A percentile compares a stretch with the other conserved stretches of the same genome.
Evolutionary conservation across 768 basidiomycete genomes (phyloP).

Genomic region (Auriculariales sp.): DNA sequence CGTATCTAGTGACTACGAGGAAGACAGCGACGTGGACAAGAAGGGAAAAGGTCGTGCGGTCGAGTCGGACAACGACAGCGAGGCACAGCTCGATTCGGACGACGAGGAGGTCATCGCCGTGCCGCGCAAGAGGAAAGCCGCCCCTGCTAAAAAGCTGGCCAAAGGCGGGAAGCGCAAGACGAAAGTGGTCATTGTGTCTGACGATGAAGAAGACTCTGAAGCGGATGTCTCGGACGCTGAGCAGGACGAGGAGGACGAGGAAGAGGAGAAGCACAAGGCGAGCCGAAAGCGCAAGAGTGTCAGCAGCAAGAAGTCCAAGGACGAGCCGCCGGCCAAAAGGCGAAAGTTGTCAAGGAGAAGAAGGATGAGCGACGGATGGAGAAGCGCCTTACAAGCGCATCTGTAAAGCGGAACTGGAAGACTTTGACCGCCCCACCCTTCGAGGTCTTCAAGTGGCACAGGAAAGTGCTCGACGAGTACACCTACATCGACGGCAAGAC

Average conservation of each 20-base stretch:
- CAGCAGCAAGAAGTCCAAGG: constrained; percentile 5
- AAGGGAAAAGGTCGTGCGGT: too few relatives aligned
- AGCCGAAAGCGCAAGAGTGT: constrained; percentile 28
- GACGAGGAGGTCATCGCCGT: too few relatives aligned
- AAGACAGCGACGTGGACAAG: constrained; percentile 24
- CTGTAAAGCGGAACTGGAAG: constrained; percentile 60
- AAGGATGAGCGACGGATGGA: constrained; percentile 40
- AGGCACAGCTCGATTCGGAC: too few relatives aligned
- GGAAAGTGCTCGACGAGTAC: constrained; percentile 87
- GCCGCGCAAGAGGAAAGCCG: constrained; percentile 1
- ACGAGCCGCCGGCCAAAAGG: constrained; percentile 31
- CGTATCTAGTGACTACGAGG: constrained; percentile 13
- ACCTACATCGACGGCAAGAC: constrained; percentile 78
- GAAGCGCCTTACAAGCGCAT: constrained; percentile 42
- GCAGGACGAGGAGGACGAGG: constrained; percentile 21
- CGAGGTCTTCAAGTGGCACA: constrained; percentile 85
- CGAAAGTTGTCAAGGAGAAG: constrained; percentile 12
- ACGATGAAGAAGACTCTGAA: constrained; percentile 2
- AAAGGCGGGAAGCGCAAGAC: constrained; percentile 5
- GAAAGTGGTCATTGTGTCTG: constrained; percentile 35
- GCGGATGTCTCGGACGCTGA: neutral
- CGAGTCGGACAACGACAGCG: too few relatives aligned
- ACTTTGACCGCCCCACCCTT: constrained; percentile 71
- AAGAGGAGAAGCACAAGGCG: constrained; percentile 16
- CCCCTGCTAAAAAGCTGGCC: constrained; percentile 11